These are phyloP conservation scores for Pseudopithomyces chartarum DNA, from an alignment of 2,329 filamentous ascomycete genomes.

Conservation along the genomic window DNA sequence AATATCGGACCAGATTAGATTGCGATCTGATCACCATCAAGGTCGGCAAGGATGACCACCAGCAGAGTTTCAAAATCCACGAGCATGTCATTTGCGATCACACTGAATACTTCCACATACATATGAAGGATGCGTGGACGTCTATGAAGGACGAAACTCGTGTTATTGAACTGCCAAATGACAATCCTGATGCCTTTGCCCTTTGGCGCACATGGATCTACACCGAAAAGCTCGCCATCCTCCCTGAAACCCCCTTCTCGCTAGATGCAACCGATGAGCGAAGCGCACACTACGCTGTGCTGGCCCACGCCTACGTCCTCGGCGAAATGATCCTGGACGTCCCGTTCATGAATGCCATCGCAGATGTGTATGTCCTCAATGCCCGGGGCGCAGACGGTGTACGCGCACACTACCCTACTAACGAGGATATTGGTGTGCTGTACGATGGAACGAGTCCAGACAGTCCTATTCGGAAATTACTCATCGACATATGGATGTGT, in stretches of 20 bases:
- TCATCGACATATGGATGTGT: conserved; percentile 25
- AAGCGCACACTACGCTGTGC: conserved; percentile 12
- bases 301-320: conserved; percentile 23
- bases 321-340: conserved; percentile 21
- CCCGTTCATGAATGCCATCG: conserved; percentile 23
- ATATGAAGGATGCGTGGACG: conserved; percentile 25
- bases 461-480: conserved; percentile 18
- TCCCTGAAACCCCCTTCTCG: neutral
- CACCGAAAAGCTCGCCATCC: conserved; percentile 11
- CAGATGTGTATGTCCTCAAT: conserved; percentile 18
- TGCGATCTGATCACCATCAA: conserved; percentile 15
- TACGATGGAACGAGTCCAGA: conserved; percentile 22
- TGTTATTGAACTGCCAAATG: conserved; percentile 13
- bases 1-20: conserved; percentile 11
- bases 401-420: conserved; percentile 12
- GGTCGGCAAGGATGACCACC: conserved; percentile 11
- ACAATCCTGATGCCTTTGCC: conserved; percentile 13
- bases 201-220: conserved; percentile 18
- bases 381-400: conserved; percentile 11
- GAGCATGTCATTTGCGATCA: conserved; percentile 22
- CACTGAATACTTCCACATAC: conserved; percentile 19
- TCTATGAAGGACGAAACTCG: conserved; percentile 11
- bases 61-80: conserved; percentile 21
- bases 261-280: neutral
- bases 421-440: conserved; percentile 20